Evolutionary conservation across 129 eudicot species (phyloP).

Genomic region (Silybum marianum): DNA sequence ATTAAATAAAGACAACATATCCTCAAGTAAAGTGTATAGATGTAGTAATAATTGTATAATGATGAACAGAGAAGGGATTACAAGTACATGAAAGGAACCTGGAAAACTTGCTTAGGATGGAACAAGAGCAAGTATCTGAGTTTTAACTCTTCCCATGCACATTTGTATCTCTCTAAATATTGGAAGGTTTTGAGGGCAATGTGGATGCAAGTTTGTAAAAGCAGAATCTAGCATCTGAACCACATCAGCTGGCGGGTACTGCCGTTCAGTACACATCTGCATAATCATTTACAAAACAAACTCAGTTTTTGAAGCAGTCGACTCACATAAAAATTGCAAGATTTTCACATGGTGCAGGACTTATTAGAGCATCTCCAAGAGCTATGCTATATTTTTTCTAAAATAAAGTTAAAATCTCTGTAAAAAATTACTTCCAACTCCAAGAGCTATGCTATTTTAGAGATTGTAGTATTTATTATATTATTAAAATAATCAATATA

Average conservation of each 20-base stretch:
- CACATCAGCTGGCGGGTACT: constrained; percentile 63
- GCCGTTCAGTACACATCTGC: constrained; percentile 66
- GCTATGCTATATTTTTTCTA: too few species aligned
- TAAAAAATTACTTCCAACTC: too few species aligned
- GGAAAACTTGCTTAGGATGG: constrained; percentile 41
- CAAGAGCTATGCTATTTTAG: too few species aligned
- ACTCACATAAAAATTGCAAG: background rate
- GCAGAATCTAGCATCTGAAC: constrained; percentile 65
- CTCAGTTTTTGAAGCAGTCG: background rate
- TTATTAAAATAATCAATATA: too few species aligned
- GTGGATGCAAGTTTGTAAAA: constrained; percentile 52
- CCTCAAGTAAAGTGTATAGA: background rate
- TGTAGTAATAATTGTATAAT: background rate
- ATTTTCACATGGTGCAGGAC: background rate
- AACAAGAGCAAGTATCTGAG: constrained; percentile 59
- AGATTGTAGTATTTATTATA: too few species aligned
- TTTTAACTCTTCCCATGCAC: constrained; percentile 66
- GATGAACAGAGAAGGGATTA: constrained; percentile 2
- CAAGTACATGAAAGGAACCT: constrained; percentile 15
- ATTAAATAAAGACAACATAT: constrained; percentile 21
- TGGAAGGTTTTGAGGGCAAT: constrained; percentile 48
- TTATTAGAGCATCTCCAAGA: too few species aligned
- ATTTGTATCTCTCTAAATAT: constrained; percentile 59
- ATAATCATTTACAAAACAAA: constrained; percentile 15
- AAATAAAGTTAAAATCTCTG: too few species aligned